Percentiles rank a stretch among this genome's conserved stretches.
These are phyloP conservation scores for Crataegus laevigata DNA, from an alignment of 306 rosid species.

Conservation along the genomic window DNA sequence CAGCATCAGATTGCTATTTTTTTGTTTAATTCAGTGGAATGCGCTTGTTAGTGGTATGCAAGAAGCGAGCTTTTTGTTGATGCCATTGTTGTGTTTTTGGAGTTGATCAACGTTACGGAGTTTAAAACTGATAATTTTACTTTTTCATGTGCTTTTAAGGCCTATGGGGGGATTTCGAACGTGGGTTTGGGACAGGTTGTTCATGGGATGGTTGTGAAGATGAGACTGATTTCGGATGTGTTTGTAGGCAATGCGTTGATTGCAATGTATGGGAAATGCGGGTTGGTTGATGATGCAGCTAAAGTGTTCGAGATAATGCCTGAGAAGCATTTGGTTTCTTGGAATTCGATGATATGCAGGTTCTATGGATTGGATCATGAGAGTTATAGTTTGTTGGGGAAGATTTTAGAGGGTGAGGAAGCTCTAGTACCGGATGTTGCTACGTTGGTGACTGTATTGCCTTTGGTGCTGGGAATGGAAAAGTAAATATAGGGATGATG, in stretches of 20 bases:
- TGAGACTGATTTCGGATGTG: constrained; percentile 37
- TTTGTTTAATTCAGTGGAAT: constrained; percentile 61
- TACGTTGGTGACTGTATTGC: constrained; percentile 57
- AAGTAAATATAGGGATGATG: constrained; percentile 42
- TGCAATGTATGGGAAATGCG: constrained; percentile 65
- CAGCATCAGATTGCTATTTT: too few relatives aligned
- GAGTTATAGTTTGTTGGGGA: constrained; percentile 31
- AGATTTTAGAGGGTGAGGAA: constrained; percentile 33
- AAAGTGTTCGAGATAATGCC: constrained; percentile 57
- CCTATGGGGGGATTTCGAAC: constrained; percentile 47
- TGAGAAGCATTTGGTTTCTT: constrained; percentile 55
- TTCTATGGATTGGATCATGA: constrained; percentile 36
- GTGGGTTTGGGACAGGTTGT: constrained; percentile 38
- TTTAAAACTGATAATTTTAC: constrained; percentile 66
- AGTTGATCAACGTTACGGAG: constrained; percentile 37
- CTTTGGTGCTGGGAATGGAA: constrained; percentile 46
- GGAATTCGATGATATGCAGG: constrained; percentile 62
- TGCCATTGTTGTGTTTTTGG: constrained; percentile 34
- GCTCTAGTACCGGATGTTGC: constrained; percentile 64
- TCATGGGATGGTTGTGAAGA: constrained; percentile 62
- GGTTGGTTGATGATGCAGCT: constrained; percentile 36
- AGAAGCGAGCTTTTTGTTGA: constrained; percentile 47
- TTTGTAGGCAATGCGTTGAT: constrained; percentile 72
- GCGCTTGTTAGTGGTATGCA: constrained; percentile 60
- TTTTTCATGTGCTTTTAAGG: constrained; percentile 61